Conservation (phyloP, 2,329 filamentous ascomycete species). For the Cryphonectria carpinicola region DNA sequence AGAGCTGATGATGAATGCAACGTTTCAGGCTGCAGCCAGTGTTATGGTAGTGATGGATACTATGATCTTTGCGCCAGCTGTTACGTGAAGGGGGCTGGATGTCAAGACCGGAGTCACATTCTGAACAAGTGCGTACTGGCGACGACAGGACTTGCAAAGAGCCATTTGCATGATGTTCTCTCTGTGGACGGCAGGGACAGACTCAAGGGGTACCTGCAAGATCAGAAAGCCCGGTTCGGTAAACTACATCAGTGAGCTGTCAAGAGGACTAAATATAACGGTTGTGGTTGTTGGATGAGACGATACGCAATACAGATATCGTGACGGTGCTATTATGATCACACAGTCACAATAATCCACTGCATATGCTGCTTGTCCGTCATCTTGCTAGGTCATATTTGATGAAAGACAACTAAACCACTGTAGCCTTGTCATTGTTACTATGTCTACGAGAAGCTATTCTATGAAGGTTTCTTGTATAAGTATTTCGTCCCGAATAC, state of each 20-base stretch:
- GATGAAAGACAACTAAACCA: background rate
- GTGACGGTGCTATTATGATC: background rate
- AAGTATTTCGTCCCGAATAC: too few relatives aligned
- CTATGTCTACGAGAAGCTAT: too few relatives aligned
- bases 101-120: slow-evolving; percentile 22
- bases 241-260: slow-evolving; percentile 12
- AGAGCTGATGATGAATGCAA: slow-evolving; percentile 10
- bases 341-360: background rate
- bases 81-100: slow-evolving; percentile 24
- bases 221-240: slow-evolving; percentile 19
- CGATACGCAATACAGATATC: background rate
- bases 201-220: slow-evolving; percentile 19
- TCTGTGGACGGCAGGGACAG: slow-evolving; percentile 23
- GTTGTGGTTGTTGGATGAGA: background rate
- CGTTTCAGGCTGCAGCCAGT: slow-evolving; percentile 18
- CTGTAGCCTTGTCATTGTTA: background rate
- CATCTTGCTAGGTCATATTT: background rate
- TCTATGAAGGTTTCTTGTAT: too few relatives aligned
- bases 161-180: slow-evolving; percentile 20
- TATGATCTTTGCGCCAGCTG: slow-evolving; percentile 25
- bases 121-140: slow-evolving; percentile 19
- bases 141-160: slow-evolving; percentile 14
- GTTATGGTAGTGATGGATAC: slow-evolving; percentile 18
- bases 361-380: background rate
- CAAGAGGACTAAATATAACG: background rate